Percentiles rank a stretch among this genome's conserved stretches.
phyloP scores from a whole-genome alignment of 345 rosid genomes.

The Arabis alpina region DNA sequence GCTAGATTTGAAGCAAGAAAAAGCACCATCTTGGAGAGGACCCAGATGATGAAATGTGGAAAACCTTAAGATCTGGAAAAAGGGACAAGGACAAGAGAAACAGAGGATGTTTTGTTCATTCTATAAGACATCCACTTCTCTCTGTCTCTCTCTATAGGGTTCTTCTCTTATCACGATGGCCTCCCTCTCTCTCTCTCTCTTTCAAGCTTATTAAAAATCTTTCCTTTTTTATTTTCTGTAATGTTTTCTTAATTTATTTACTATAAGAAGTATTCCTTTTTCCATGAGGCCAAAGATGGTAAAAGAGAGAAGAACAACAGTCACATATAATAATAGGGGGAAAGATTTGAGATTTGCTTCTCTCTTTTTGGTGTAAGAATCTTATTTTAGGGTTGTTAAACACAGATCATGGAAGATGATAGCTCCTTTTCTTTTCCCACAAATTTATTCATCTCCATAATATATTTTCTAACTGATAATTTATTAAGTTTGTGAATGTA shows the following conservation, averaged over 20 bases:
- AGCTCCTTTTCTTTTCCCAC: slow-evolving; percentile 14
- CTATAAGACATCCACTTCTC: slow-evolving; percentile 43
- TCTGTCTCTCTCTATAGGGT: slow-evolving; percentile 43
- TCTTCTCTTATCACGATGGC: slow-evolving; percentile 44
- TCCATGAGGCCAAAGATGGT: slow-evolving; percentile 43
- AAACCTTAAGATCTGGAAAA: slow-evolving; percentile 78
- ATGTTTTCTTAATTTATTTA: slow-evolving; percentile 40
- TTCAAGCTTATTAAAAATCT: slow-evolving; percentile 55
- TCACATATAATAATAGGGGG: slow-evolving; percentile 47
- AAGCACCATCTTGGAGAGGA: slow-evolving; percentile 64
- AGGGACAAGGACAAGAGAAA: slow-evolving; percentile 55
- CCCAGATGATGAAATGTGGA: slow-evolving; percentile 63
- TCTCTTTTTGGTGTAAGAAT: slow-evolving; percentile 27
- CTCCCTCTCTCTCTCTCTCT: slow-evolving; percentile 45
- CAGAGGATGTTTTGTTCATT: slow-evolving; percentile 64
- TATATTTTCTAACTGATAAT: background rate
- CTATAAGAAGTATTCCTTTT: slow-evolving; percentile 60
- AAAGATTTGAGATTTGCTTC: slow-evolving; percentile 40
- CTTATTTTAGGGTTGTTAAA: slow-evolving; percentile 42
- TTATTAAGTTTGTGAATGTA: background rate
- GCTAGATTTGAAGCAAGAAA: slow-evolving; percentile 35
- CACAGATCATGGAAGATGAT: slow-evolving; percentile 53
- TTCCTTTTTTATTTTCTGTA: slow-evolving; percentile 52
- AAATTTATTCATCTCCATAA: background rate
- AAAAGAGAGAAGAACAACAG: slow-evolving; percentile 66